Evolutionary conservation across 805 yeast species (phyloP), one percentile per base, ranked within the genome.

Genomic region (Spathaspora hagerdaliae): DNA sequence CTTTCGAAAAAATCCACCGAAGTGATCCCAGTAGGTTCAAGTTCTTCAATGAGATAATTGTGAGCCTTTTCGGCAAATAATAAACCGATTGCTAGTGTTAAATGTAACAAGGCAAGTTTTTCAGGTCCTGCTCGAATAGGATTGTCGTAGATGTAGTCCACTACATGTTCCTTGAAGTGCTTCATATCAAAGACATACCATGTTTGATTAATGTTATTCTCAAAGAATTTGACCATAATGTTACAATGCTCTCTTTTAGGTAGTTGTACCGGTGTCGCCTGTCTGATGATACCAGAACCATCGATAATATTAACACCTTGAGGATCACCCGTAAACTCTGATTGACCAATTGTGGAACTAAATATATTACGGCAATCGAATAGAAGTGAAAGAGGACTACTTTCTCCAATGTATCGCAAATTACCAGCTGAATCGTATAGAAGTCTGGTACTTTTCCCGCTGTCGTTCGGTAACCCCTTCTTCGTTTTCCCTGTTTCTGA

Each of bases 1-100:
- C 60, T 55, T 24, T 66, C 66, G 42, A 68, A 65, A 41, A 62
- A 71, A 6, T 56, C 51, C 9, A 50, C 48, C 3, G 74, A 67
- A 8, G 60, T 60, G 6, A 57, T 51, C 14, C 13, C 33, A 2
- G 29, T 26, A 27, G 57, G 53, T 6, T 41, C 42, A 7, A 51
- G 41, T 9, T 41, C 50, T 6, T 57, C 51, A 27, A 61, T 53
- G 7, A 61, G 55, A 37, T 56, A 59, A 26, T 59, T 50, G 6
- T 57, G 49, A 38, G 65, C 63, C 31, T 59, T 51, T 27, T 56
- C 56, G 7, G 73, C 70, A 48, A 58, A 74, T 5, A 69, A 50
- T 1, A 74, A 59, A 1, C 75, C 77, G 8, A 72, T 48, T 0
- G 75, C 73, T 35, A 74, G 51, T 1, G 69, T 59, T 38, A 73